phyloP scores from a whole-genome alignment of 179 eudicot genomes.

The Beta lomatogona region DNA sequence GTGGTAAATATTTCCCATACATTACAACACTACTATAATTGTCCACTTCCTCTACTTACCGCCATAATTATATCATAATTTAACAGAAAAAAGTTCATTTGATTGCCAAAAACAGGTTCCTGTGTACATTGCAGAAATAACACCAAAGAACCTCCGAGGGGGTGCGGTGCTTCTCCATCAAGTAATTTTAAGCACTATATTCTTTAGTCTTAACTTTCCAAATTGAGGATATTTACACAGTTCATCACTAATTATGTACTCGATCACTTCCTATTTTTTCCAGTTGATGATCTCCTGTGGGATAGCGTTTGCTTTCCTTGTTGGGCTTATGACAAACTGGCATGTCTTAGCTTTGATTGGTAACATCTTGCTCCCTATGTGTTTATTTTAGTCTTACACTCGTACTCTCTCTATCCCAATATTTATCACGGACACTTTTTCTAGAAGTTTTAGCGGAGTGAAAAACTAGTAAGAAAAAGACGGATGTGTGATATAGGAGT shows the following conservation, averaged over 20 bases:
- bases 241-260: too few species aligned
- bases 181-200: slow-evolving; percentile 34
- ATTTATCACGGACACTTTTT: background rate
- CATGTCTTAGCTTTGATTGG: slow-evolving; percentile 71
- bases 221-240: too few species aligned
- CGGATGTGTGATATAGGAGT: too few species aligned
- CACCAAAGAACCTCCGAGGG: slow-evolving; percentile 86
- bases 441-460: too few species aligned
- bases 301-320: slow-evolving; percentile 53
- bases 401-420: background rate
- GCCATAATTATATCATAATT: background rate
- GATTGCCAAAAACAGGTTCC: slow-evolving; percentile 55
- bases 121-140: slow-evolving; percentile 79
- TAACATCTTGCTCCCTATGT: slow-evolving; percentile 17
- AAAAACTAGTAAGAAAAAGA: too few species aligned
- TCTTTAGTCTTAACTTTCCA: too few species aligned
- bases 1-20: slow-evolving; percentile 29
- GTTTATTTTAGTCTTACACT: too few species aligned
- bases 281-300: slow-evolving; percentile 76
- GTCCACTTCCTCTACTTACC: background rate
- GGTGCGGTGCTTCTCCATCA: slow-evolving; percentile 61
- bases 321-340: slow-evolving; percentile 68
- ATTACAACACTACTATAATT: too few species aligned
- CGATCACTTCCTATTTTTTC: slow-evolving; percentile 1
- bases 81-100: background rate